These are phyloP conservation scores for Geotrichum phurueaensis DNA, from an alignment of 1,139 yeast species.

Conservation along the genomic window DNA sequence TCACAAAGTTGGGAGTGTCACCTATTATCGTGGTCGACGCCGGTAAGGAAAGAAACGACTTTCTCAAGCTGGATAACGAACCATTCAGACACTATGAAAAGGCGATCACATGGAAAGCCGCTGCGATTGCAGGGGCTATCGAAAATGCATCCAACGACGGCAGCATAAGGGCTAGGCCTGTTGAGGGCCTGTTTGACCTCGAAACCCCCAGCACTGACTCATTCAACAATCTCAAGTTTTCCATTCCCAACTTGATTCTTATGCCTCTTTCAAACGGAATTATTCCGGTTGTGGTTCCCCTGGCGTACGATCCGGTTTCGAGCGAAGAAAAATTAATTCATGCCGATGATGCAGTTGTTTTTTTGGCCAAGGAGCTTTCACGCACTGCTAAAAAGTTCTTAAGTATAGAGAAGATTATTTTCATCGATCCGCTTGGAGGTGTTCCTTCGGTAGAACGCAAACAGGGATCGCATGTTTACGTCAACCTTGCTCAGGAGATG, in stretches of 20 bases:
- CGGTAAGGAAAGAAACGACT: slow-evolving; percentile 30
- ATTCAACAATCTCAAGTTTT: slow-evolving; percentile 21
- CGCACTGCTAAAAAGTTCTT: slow-evolving; percentile 33
- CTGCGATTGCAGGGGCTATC: slow-evolving; percentile 25
- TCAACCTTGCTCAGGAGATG: slow-evolving; percentile 79
- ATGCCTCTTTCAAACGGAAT: slow-evolving; percentile 40
- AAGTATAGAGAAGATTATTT: slow-evolving; percentile 71
- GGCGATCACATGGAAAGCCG: slow-evolving; percentile 25
- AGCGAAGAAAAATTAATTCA: slow-evolving; percentile 38
- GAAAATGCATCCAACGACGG: slow-evolving; percentile 20
- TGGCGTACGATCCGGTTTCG: slow-evolving; percentile 43
- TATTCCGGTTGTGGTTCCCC: slow-evolving; percentile 59
- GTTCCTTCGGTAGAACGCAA: slow-evolving; percentile 76
- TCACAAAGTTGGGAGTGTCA: slow-evolving; percentile 47
- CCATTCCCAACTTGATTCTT: slow-evolving; percentile 36
- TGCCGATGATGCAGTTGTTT: slow-evolving; percentile 37
- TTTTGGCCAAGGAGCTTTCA: slow-evolving; percentile 33
- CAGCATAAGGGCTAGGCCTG: slow-evolving; percentile 29
- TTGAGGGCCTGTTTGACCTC: slow-evolving; percentile 36
- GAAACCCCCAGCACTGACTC: slow-evolving; percentile 12
- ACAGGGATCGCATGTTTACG: slow-evolving; percentile 74
- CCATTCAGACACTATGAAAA: slow-evolving; percentile 22
- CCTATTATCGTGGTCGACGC: slow-evolving; percentile 40
- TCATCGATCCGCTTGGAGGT: slow-evolving; percentile 79
- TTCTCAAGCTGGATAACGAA: slow-evolving; percentile 21